Evolutionary conservation across 2,329 filamentous ascomycete species (phyloP).

Genomic region (Alternaria tenuissima): DNA sequence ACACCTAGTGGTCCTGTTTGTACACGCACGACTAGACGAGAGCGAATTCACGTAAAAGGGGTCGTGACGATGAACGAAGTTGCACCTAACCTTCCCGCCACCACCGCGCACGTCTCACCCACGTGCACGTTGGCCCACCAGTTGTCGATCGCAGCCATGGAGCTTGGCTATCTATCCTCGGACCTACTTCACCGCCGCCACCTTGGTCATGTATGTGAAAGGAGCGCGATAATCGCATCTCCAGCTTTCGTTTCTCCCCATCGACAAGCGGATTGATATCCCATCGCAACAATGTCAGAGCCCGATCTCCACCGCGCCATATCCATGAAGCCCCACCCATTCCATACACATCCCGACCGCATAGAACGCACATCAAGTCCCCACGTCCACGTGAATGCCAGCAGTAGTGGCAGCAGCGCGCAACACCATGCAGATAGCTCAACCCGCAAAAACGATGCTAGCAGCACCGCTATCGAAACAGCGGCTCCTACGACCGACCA

Average conservation of each 20-base stretch:
- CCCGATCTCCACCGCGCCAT: slow-evolving; percentile 59
- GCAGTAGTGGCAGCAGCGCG: slow-evolving; percentile 23
- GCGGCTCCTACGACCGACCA: slow-evolving; percentile 33
- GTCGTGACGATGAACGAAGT: background rate
- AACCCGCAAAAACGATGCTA: slow-evolving; percentile 38
- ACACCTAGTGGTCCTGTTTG: background rate
- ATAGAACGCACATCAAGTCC: slow-evolving; percentile 42
- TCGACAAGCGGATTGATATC: background rate
- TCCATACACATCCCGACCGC: slow-evolving; percentile 42
- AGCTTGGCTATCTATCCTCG: background rate
- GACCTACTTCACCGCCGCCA: slow-evolving; percentile 3
- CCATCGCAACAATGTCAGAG: slow-evolving; percentile 48
- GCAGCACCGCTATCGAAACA: slow-evolving; percentile 53
- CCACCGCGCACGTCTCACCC: slow-evolving; percentile 19
- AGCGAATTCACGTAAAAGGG: background rate
- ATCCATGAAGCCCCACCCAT: slow-evolving; percentile 57
- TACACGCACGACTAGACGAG: background rate
- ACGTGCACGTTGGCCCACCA: slow-evolving; percentile 19
- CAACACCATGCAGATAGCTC: slow-evolving; percentile 21
- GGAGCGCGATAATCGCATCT: background rate
- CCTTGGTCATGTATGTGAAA: background rate
- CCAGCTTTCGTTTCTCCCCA: background rate
- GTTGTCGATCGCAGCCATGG: slow-evolving; percentile 1
- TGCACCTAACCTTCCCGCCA: slow-evolving; percentile 2
- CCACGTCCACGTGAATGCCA: slow-evolving; percentile 20